Conservation (phyloP, 2,329 filamentous ascomycete genomes). For the Fonsecaea pedrosoi region DNA sequence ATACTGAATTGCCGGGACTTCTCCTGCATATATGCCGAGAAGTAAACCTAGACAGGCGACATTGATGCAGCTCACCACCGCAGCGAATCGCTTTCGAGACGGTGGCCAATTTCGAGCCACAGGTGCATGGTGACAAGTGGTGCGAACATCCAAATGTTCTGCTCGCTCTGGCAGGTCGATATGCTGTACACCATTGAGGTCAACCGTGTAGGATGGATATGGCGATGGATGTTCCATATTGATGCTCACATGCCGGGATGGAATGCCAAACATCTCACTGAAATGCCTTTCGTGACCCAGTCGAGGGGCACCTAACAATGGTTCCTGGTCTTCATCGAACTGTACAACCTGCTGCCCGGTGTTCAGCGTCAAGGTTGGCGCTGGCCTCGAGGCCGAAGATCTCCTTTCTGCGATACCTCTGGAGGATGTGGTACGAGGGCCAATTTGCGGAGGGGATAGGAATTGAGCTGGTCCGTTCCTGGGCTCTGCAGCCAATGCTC, state of each 20-base stretch:
- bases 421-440: conserved; percentile 19
- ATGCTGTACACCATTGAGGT: conserved; percentile 35
- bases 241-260: conserved; percentile 32
- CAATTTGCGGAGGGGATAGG: conserved; percentile 18
- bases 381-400: background rate
- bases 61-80: conserved; percentile 73
- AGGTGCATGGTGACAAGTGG: conserved; percentile 61
- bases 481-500: background rate
- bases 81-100: conserved; percentile 71
- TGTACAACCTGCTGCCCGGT: conserved; percentile 18
- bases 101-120: conserved; percentile 76
- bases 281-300: conserved; percentile 36
- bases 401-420: background rate
- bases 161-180: conserved; percentile 40
- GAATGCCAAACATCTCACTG: conserved; percentile 34
- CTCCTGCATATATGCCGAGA: conserved; percentile 76
- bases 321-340: conserved; percentile 25
- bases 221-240: conserved; percentile 24
- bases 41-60: conserved; percentile 74
- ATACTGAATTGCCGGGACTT: conserved; percentile 81
- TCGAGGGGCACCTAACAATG: conserved; percentile 9
- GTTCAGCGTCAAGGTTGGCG: conserved; percentile 17
- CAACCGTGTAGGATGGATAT: conserved; percentile 24
- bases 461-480: background rate
- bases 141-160: conserved; percentile 49